These are phyloP conservation scores for Termitomyces eurrhizus DNA, from an alignment of 768 basidiomycete genomes.

Conservation along the genomic window DNA sequence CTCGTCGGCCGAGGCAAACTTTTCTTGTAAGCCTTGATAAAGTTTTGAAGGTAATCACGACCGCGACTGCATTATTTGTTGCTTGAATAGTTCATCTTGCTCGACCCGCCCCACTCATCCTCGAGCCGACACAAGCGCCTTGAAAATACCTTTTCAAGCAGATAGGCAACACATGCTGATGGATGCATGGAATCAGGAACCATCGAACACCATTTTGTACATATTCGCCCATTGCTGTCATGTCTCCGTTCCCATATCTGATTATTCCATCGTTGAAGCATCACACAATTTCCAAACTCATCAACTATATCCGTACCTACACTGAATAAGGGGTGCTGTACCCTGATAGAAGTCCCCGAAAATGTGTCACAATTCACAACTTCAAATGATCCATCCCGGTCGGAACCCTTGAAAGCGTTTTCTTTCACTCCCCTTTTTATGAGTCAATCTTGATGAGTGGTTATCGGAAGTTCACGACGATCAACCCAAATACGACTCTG, in stretches of 20 bases:
- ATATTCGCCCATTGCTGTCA: background rate
- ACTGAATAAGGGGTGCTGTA: background rate
- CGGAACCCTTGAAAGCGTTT: background rate
- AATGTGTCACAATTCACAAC: background rate
- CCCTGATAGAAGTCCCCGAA: background rate
- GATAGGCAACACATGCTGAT: background rate
- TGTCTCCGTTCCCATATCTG: slow-evolving; percentile 1
- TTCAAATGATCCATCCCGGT: slow-evolving; percentile 7
- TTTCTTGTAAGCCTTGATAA: background rate
- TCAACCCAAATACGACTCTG: background rate
- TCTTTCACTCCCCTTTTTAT: background rate
- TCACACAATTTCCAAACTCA: background rate
- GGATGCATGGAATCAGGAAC: slow-evolving; percentile 3
- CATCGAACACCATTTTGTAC: background rate
- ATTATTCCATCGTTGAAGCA: background rate
- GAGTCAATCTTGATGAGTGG: background rate
- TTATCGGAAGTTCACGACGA: background rate
- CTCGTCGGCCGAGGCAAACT: too few relatives aligned
- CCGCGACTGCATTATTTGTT: background rate
- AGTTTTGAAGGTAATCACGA: background rate
- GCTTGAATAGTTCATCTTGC: background rate
- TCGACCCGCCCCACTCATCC: background rate
- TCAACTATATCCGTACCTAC: background rate
- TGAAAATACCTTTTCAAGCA: background rate
- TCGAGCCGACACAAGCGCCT: background rate